Conservation (phyloP, 208 protist species). For the Tritrichomonas musculus region DNA sequence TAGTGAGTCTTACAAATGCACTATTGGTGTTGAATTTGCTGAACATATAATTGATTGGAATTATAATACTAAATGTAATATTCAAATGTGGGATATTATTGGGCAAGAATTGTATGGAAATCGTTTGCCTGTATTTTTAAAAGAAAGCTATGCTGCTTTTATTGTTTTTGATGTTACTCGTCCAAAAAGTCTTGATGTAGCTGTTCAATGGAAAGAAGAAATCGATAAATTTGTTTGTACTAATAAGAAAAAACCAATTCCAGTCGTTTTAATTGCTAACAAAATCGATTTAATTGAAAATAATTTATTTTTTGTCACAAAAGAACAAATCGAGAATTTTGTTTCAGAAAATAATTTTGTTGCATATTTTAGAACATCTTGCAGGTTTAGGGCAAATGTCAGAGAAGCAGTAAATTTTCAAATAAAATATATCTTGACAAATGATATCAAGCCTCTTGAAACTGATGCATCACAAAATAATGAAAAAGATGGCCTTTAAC, state of each 20-base stretch:
- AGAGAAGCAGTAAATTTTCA: neutral
- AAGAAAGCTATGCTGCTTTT: conserved; percentile 25
- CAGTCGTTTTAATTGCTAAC: conserved; percentile 33
- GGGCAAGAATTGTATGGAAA: conserved; percentile 13
- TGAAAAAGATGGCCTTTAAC: no score
- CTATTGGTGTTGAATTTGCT: conserved; percentile 29
- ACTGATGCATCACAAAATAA: no score
- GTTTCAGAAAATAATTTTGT: neutral
- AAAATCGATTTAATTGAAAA: conserved; percentile 29
- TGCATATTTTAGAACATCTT: neutral
- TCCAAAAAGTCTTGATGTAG: conserved; percentile 24
- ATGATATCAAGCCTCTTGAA: neutral
- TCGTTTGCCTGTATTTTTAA: neutral
- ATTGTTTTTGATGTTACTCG: conserved; percentile 40
- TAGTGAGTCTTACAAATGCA: conserved; percentile 13
- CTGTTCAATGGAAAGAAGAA: conserved; percentile 37
- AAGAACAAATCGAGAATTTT: conserved; percentile 27
- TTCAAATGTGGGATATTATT: conserved; percentile 30
- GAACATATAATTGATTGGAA: neutral
- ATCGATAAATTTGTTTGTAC: conserved; percentile 34
- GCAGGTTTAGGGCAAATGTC: neutral
- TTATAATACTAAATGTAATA: neutral
- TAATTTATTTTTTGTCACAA: neutral
- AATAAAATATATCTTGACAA: neutral
- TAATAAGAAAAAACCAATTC: neutral